Conservation (phyloP, 2,329 filamentous ascomycete genomes). For the Penicillium sp. region DNA sequence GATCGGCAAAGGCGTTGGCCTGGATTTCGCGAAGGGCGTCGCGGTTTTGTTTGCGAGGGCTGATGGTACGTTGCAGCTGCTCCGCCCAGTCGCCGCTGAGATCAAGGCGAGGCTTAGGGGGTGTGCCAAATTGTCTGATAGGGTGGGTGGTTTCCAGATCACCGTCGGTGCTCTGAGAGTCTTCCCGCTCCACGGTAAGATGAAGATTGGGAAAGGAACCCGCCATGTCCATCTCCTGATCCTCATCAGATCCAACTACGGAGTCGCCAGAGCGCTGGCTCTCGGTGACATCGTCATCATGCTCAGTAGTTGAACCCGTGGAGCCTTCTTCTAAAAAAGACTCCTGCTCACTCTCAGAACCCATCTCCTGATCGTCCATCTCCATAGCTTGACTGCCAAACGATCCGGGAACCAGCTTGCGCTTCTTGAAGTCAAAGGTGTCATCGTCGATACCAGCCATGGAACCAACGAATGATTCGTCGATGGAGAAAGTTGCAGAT, state of each 20-base stretch:
- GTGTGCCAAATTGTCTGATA: constrained; percentile 49
- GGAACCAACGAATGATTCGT: constrained; percentile 47
- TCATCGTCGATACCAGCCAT: constrained; percentile 55
- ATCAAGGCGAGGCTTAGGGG: constrained; percentile 56
- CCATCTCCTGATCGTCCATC: constrained; percentile 55
- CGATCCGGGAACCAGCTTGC: constrained; percentile 71
- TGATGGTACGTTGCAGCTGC: constrained; percentile 91
- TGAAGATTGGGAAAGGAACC: constrained; percentile 74
- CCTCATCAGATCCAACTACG: constrained; percentile 65
- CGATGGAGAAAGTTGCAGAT: constrained; percentile 44
- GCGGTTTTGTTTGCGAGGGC: constrained; percentile 89
- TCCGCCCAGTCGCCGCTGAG: constrained; percentile 88
- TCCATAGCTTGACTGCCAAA: constrained; percentile 70
- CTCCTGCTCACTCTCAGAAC: constrained; percentile 50
- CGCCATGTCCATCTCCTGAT: constrained; percentile 81
- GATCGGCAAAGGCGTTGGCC: constrained; percentile 59
- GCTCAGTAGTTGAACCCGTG: constrained; percentile 74
- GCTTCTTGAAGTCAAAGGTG: constrained; percentile 61
- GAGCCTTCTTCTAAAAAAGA: constrained; percentile 95
- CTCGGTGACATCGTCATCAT: constrained; percentile 56
- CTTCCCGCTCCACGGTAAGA: constrained; percentile 76
- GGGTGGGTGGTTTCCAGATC: constrained; percentile 53
- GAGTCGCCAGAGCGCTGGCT: constrained; percentile 65
- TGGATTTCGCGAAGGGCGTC: constrained; percentile 70
- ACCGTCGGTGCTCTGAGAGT: constrained; percentile 49